These are phyloP conservation scores for Oropetium thomaeum DNA, from an alignment of 176 grass and related monocot species.

Conservation along the genomic window DNA sequence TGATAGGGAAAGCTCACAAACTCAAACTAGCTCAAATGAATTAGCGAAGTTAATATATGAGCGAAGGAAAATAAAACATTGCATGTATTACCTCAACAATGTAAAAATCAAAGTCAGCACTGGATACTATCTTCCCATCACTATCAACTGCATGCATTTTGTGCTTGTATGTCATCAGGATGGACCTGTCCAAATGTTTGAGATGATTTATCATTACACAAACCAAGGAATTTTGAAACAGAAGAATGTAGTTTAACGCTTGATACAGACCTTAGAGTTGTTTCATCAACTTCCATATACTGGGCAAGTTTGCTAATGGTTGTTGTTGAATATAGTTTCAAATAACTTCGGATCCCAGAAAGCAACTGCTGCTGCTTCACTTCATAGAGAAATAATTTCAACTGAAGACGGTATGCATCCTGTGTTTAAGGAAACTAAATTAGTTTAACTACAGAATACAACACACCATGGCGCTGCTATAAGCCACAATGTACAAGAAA, in stretches of 20 bases:
- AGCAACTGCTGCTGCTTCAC: constrained; percentile 97
- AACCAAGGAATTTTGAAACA: neutral
- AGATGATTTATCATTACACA: neutral
- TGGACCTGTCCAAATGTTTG: constrained; percentile 56
- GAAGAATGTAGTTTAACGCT: constrained; percentile 11
- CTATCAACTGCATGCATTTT: constrained; percentile 94
- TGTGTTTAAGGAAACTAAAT: constrained; percentile 27
- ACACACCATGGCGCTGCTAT: neutral
- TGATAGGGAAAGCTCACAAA: neutral
- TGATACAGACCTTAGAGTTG: constrained; percentile 73
- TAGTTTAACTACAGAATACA: neutral
- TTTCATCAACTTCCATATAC: constrained; percentile 93
- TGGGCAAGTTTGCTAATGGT: constrained; percentile 85
- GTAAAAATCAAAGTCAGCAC: constrained; percentile 90
- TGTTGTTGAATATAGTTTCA: constrained; percentile 91
- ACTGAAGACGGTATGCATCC: constrained; percentile 95
- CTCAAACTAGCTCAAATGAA: neutral
- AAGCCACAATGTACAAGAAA: neutral
- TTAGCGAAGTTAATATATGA: neutral
- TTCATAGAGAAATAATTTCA: constrained; percentile 98
- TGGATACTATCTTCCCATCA: constrained; percentile 84
- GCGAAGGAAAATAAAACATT: neutral
- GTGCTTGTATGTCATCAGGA: constrained; percentile 96
- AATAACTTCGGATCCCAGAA: constrained; percentile 73
- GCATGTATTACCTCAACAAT: constrained; percentile 61